Percentiles rank a stretch among this genome's conserved stretches.
phyloP scores from a whole-genome alignment of 1,284 basidiomycete species.

The Sporisorium graminicola region DNA sequence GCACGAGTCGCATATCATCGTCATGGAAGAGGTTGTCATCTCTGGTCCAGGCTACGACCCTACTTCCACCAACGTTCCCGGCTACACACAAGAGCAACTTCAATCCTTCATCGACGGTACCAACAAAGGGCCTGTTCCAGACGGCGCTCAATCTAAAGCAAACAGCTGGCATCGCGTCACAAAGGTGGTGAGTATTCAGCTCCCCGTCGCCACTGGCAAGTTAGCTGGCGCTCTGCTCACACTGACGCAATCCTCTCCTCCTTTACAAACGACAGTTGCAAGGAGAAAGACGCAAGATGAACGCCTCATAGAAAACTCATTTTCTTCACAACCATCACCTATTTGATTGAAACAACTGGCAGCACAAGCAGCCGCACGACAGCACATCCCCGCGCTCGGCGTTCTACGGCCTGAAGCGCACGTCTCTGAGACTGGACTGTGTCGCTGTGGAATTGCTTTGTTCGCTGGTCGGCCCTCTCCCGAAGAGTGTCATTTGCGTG shows the following conservation, averaged over 20 bases:
- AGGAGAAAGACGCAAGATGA: constrained; percentile 60
- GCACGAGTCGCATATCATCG: constrained; percentile 67
- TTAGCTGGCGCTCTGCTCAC: background rate
- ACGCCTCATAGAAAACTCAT: constrained; percentile 9
- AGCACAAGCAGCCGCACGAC: background rate
- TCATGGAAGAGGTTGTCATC: constrained; percentile 68
- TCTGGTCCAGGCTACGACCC: constrained; percentile 59
- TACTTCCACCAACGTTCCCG: constrained; percentile 60
- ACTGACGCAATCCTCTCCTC: background rate
- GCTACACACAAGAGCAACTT: constrained; percentile 51
- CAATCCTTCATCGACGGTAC: constrained; percentile 51
- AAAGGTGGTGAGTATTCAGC: constrained; percentile 58
- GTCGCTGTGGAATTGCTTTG: background rate
- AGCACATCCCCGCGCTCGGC: background rate
- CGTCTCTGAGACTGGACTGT: background rate
- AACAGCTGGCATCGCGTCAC: constrained; percentile 62
- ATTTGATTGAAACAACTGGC: background rate
- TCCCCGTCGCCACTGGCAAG: background rate
- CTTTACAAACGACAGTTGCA: constrained; percentile 38
- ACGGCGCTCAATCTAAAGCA: constrained; percentile 58
- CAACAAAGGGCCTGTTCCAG: constrained; percentile 25
- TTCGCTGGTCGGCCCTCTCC: background rate
- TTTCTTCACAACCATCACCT: background rate
- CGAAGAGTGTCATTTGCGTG: too few species aligned
- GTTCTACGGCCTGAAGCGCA: background rate